A percentile compares a stretch with the other conserved stretches of the same genome.
Evolutionary conservation across 768 basidiomycete genomes (phyloP).

Genomic region (Strobilomyces echinocephalus): DNA sequence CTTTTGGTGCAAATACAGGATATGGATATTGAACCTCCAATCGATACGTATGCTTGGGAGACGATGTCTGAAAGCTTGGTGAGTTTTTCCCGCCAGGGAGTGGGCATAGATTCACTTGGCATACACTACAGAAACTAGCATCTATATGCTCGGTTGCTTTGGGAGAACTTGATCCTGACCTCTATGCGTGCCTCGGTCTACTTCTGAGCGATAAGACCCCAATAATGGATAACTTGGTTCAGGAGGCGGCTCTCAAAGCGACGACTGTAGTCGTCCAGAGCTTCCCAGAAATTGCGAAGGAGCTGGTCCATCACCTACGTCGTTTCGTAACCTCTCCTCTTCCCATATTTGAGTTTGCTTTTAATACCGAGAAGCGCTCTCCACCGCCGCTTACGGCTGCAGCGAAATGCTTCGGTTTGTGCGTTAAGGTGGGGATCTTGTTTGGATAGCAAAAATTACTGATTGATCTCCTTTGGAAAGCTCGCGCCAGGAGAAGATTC

Average conservation of each 20-base stretch:
- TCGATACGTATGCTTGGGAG: constrained; percentile 90
- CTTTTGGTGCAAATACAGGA: constrained; percentile 75
- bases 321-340: constrained; percentile 86
- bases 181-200: constrained; percentile 64
- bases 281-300: constrained; percentile 73
- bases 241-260: constrained; percentile 86
- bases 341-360: constrained; percentile 84
- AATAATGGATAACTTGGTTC: constrained; percentile 75
- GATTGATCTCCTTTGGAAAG: constrained; percentile 34
- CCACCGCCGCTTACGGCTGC: constrained; percentile 80
- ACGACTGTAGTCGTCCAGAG: constrained; percentile 82
- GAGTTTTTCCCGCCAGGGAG: constrained; percentile 19
- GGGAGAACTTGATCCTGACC: constrained; percentile 59
- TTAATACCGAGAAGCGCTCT: constrained; percentile 64
- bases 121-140: constrained; percentile 65
- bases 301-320: constrained; percentile 74
- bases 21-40: constrained; percentile 71
- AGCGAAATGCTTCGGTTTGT: constrained; percentile 85
- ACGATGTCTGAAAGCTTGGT: constrained; percentile 90
- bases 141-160: constrained; percentile 75
- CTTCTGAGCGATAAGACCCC: constrained; percentile 80
- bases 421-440: constrained; percentile 59
- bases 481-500: constrained; percentile 83
- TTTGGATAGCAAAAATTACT: background rate
- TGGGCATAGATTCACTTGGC: background rate